Percentiles rank a stretch among this genome's conserved stretches.
These are phyloP conservation scores for Calocybe gambosa DNA, from an alignment of 1,284 basidiomycete genomes.

Conservation along the genomic window DNA sequence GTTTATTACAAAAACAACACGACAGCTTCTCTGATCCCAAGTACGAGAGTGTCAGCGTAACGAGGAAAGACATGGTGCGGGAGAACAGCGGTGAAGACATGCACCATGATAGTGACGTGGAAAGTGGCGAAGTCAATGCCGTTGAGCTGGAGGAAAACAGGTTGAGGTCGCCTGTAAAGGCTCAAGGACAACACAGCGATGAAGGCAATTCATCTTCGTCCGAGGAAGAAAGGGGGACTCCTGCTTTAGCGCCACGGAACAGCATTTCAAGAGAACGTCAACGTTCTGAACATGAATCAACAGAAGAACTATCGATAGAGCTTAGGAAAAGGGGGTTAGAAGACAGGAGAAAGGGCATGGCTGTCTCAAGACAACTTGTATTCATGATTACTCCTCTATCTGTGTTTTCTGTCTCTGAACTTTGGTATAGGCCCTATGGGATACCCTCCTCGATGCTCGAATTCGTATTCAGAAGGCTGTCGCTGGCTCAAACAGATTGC, in stretches of 20 bases:
- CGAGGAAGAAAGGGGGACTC: conserved; percentile 14
- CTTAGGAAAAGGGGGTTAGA: conserved; percentile 29
- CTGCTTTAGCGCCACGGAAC: conserved; percentile 2
- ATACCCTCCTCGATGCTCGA: conserved; percentile 77
- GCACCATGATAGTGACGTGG: conserved; percentile 20
- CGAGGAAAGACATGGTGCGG: conserved; percentile 54
- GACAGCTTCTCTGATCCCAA: conserved; percentile 64
- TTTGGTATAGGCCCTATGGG: conserved; percentile 65
- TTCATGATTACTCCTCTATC: conserved; percentile 24
- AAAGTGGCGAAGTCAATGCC: conserved; percentile 26
- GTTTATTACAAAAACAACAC: conserved; percentile 58
- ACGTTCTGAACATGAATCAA: conserved; percentile 49
- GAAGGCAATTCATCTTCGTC: conserved; percentile 20
- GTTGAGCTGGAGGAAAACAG: conserved; percentile 19
- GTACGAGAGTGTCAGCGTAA: conserved; percentile 65
- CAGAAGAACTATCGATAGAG: conserved; percentile 38
- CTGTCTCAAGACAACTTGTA: conserved; percentile 79
- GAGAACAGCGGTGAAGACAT: conserved; percentile 29
- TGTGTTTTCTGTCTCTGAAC: conserved; percentile 1
- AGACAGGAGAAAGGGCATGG: conserved; percentile 72
- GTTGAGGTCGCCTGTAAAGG: conserved; percentile 22
- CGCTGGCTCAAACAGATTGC: conserved; percentile 56
- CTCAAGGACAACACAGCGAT: conserved; percentile 25
- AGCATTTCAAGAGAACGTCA: conserved; percentile 32
- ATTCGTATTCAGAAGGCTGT: conserved; percentile 86